Percentiles rank a stretch among this genome's conserved stretches.
Conservation (phyloP, 2,329 filamentous ascomycete genomes). For the Aspergillus amoenus region DNA sequence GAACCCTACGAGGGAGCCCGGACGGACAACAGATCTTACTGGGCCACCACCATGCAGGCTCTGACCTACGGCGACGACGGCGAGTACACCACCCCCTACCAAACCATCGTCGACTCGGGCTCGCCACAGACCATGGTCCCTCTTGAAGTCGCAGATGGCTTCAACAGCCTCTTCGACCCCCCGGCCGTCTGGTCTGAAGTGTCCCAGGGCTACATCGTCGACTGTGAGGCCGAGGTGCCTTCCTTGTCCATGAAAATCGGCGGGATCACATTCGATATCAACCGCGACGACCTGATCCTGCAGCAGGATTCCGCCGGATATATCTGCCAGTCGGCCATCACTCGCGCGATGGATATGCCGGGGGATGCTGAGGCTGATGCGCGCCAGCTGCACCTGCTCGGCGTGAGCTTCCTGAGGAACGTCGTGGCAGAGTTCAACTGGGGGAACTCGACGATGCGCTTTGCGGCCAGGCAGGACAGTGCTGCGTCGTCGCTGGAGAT, state of each 20-base stretch:
- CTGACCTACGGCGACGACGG: constrained; percentile 3
- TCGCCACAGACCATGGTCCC: constrained; percentile 37
- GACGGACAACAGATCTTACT: constrained; percentile 16
- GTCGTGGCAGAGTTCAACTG: constrained; percentile 53
- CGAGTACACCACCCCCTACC: constrained; percentile 3
- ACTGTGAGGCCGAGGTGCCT: constrained; percentile 44
- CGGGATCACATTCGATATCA: constrained; percentile 31
- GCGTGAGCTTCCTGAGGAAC: constrained; percentile 50
- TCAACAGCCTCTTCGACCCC: constrained; percentile 44
- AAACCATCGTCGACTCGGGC: constrained; percentile 24
- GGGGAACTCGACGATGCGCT: constrained; percentile 43
- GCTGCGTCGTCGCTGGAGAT: not conserved
- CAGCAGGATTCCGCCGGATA: constrained; percentile 6
- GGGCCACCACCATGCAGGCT: constrained; percentile 8
- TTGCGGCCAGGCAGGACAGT: constrained; percentile 6
- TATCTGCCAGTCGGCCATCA: constrained; percentile 18
- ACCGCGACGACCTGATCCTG: constrained; percentile 29
- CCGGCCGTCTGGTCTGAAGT: constrained; percentile 34
- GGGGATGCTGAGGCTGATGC: constrained; percentile 4
- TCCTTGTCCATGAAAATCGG: constrained; percentile 43
- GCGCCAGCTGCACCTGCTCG: constrained; percentile 25
- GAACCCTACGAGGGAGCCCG: constrained; percentile 15
- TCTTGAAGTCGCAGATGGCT: constrained; percentile 31
- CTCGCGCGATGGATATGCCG: constrained; percentile 8
- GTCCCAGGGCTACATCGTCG: constrained; percentile 38